phyloP scores from a whole-genome alignment of 805 yeast species.

The Kurtzmaniella fragi region DNA sequence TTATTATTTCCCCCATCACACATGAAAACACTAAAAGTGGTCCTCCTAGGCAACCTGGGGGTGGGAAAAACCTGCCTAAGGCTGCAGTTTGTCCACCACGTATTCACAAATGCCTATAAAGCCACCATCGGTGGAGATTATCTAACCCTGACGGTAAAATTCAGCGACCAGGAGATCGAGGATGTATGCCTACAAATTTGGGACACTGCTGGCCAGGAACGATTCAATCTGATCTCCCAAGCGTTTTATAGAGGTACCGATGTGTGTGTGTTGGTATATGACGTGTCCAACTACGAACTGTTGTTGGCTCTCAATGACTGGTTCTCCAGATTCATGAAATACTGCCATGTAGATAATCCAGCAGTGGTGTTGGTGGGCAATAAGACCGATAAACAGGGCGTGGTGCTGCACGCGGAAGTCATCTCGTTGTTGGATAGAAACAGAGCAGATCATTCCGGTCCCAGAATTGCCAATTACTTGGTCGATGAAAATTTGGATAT shows the following conservation, averaged over 20 bases:
- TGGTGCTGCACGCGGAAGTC: constrained; percentile 1
- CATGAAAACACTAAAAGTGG: constrained; percentile 38
- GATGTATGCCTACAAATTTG: constrained; percentile 49
- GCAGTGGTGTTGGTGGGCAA: constrained; percentile 51
- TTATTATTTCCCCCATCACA: not conserved
- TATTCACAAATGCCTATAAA: constrained; percentile 50
- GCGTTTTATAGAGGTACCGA: constrained; percentile 59
- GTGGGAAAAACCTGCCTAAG: constrained; percentile 58
- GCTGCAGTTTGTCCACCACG: constrained; percentile 50
- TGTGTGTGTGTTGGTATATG: constrained; percentile 50
- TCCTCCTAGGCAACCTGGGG: constrained; percentile 54
- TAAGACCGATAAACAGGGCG: constrained; percentile 34
- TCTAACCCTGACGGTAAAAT: constrained; percentile 35
- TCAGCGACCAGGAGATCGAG: constrained; percentile 1
- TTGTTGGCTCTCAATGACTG: constrained; percentile 43
- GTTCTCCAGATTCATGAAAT: constrained; percentile 44
- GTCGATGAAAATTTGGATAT: constrained; percentile 30
- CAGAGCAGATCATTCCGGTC: constrained; percentile 9
- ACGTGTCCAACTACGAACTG: constrained; percentile 47
- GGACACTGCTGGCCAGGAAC: constrained; percentile 46
- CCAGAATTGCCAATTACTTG: constrained; percentile 20
- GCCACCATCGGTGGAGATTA: constrained; percentile 60
- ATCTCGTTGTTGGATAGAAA: constrained; percentile 1
- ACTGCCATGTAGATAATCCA: constrained; percentile 44
- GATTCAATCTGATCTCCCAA: constrained; percentile 45